Conservation (phyloP, 2,329 filamentous ascomycete species). For the Calonectria naviculata region DNA sequence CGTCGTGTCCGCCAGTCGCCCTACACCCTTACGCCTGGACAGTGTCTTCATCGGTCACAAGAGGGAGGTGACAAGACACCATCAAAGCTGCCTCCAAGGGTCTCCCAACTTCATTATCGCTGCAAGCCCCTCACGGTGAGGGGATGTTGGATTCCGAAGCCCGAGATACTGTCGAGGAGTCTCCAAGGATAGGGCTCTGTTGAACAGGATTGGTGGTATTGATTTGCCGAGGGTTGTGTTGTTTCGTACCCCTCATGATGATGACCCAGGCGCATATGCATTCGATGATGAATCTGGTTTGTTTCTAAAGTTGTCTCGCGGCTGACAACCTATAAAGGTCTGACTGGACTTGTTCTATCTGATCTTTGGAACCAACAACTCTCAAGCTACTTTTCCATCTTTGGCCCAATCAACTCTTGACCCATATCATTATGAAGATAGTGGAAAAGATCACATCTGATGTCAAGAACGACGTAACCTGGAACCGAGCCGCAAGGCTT, state of each 20-base stretch:
- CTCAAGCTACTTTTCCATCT: neutral
- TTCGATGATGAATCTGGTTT: neutral
- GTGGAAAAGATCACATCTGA: conserved; percentile 33
- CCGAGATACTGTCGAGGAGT: conserved; percentile 16
- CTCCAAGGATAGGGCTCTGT: neutral
- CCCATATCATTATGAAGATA: conserved; percentile 30
- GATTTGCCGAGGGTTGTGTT: neutral
- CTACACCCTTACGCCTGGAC: conserved; percentile 7
- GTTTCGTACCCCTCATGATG: neutral
- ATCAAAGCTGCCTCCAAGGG: neutral
- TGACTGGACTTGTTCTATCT: neutral
- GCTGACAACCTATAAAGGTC: neutral
- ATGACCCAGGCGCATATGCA: neutral
- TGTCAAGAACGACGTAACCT: conserved; percentile 34
- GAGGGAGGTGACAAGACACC: neutral
- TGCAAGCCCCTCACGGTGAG: neutral
- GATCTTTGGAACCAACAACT: neutral
- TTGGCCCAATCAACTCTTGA: neutral
- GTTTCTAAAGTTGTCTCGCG: neutral
- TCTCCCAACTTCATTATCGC: neutral
- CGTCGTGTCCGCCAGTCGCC: conserved; percentile 7
- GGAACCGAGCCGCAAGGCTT: conserved; percentile 35
- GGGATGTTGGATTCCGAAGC: conserved; percentile 15
- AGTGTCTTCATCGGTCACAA: neutral
- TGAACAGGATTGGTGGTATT: neutral